Conservation (phyloP, 176 grass and related monocot species). For the Otatea glauca region DNA sequence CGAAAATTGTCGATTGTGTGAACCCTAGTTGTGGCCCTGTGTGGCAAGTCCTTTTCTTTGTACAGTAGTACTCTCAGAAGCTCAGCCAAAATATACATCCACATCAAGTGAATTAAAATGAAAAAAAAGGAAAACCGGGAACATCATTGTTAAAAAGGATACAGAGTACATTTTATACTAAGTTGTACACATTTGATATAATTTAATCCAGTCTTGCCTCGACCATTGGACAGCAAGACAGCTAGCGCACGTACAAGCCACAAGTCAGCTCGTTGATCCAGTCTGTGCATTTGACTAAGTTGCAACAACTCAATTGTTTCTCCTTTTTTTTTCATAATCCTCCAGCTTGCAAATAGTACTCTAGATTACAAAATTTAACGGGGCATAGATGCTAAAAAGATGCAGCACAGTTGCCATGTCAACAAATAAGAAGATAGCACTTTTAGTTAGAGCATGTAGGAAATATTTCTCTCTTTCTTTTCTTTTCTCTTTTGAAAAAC, state of each 20-base stretch:
- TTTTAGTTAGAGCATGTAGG: no score
- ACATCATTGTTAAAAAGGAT: not conserved
- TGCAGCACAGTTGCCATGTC: no score
- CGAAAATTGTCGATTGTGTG: no score
- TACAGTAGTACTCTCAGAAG: not conserved
- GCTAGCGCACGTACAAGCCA: not conserved
- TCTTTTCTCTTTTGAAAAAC: no score
- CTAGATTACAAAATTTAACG: no score
- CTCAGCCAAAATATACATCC: not conserved
- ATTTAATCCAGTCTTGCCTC: not conserved
- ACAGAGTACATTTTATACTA: not conserved
- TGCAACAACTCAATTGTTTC: not conserved
- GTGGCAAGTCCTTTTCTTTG: not conserved
- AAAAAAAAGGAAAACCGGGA: not conserved
- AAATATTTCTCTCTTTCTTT: no score
- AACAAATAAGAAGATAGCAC: no score
- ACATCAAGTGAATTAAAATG: not conserved
- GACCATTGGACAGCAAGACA: not conserved
- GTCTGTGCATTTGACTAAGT: not conserved
- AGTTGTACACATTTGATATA: not conserved
- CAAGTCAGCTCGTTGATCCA: constrained; percentile 13
- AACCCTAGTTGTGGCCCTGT: not conserved
- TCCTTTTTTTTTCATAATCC: not conserved
- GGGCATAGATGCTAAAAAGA: no score
- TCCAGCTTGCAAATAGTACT: not conserved